Evolutionary conservation across 2,329 filamentous ascomycete genomes (phyloP), one percentile per base, ranked within the genome.

Genomic region (Drechslerella dactyloides): DNA sequence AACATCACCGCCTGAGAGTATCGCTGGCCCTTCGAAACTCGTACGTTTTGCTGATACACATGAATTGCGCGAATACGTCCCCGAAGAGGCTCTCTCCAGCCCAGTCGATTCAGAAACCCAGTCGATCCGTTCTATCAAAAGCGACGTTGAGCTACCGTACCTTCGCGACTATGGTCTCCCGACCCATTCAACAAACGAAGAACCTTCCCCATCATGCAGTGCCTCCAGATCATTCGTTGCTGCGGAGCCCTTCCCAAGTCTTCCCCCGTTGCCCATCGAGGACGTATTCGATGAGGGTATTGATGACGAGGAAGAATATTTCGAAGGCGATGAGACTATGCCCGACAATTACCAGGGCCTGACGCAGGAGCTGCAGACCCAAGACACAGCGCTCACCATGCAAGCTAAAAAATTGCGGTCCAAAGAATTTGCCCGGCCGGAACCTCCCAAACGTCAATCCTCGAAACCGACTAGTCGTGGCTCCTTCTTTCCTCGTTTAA

Each of bases 11-110:
- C 60, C 60, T 23, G 44, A 61, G 15, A 72, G 60, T 27, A 19
- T 61, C 15, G 37, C 42, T 13, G 68, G 68, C 1, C 17, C 48
- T 24, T 61, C 68, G 1, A 72, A 72, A 58, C 23, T 23, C 11
- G 68, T 72, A 7, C 51, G 68, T 11, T 72, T 72, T 19, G 60
- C 68, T 7, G 68, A 72, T n/a, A 42, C 21, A 2, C 13, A 58
- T 21, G 60, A 65, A 19, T 17, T 65, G 11, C 60, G 56, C 23
- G 68, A 72, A 35, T 64, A 56, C 15, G 17, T 40, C 10, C 50
- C 58, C 1, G 68, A 65, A 13, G 55, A 61, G 4, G 48, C 27
- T n/a, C 46, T 56, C 30, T 46, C 46, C 13, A 61, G 60, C 11
- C 33, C 68, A n/a, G 44, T 57, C 23, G 60, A 61, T n/a, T 65